Evolutionary conservation across 257 asterid species (phyloP), one percentile per base, ranked within the genome.

Genomic region (Penstemon eatonii): DNA sequence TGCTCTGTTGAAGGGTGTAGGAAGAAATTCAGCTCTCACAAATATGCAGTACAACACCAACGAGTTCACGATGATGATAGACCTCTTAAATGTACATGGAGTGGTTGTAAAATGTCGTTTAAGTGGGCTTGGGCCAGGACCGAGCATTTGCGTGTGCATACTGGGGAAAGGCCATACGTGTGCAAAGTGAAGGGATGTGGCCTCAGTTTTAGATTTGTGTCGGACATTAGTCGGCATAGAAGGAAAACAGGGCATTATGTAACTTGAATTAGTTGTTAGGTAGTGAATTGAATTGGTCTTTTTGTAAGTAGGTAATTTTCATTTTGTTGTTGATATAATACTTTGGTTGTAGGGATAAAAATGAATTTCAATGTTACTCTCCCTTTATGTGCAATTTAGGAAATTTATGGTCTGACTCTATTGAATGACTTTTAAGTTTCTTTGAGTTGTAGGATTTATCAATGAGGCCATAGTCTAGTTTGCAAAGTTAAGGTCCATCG

Each of bases 81-180:
- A 78, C 98, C 96, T 13, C 81, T 92, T 60, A 92, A 86, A 76
- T 92, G 98, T 66, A 66, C 96, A 4, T 92, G 96, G 98, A 73
- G 82, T 9, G 96, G 96, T 52, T 89, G 96, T 83, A 68, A 73
- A 7, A 85, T 92, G 98, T 74, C 96, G 4, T 92, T 89, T 56
- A 92, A 92, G 77, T 92, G 98, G 98, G 96, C 96, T 7, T 92
- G 98, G 98, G 96, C 98, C 2, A 82, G 96, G 67, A 92, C 96
- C 6, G 96, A 92, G 69, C 98, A 92, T 75, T 71, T 89, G 46
- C 84, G 98, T 1, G 92, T 92, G 65, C 96, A 89, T 68, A 89
- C 96, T 3, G 96, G 98, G 59, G 98, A 87, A 44, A 77, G 87
- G 73, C 96, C 96, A 0, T 87, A 87, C 65, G 64, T 56, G 25